Evolutionary conservation across 2,329 filamentous ascomycete genomes (phyloP), one percentile per base, ranked within the genome.

Genomic region (Stachybotrys chartarum): DNA sequence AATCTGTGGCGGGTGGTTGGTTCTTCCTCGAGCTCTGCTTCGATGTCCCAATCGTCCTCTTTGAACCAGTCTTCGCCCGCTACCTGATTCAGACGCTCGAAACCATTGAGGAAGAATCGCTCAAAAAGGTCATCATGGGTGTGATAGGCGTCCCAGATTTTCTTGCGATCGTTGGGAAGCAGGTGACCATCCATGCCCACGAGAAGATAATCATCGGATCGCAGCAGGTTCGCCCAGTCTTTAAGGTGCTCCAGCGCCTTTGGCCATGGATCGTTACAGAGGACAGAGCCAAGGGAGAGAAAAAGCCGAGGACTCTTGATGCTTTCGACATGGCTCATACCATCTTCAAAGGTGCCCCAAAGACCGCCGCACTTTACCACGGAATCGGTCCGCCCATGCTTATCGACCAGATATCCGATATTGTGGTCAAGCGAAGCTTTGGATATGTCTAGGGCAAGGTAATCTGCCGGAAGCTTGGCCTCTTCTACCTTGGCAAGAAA

Each of bases 181-280:
- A 70, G 59, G 55, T 75, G 73, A 0, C 66, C 73, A 54, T 75
- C 73, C 73, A 75, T 75, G 49, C 73, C 73, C 30, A 72, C 69
- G 7, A 75, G 62, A 24, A 75, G 61, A 30, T 68, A 59, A 50
- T 75, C 73, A 3, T 66, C 60, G 1, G 63, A 58, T 5, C 69
- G 70, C 54, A 75, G 63, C 30, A 64, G 58, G n/a, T 60, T 57
- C 10, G 66, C 71, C 73, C 73, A 75, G 48, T 60, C 63, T 56
- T 67, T 68, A 30, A 75, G 62, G 47, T 72, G 66, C 5, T 58
- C 55, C 31, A 74, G 55, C 2, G 72, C 73, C 31, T 65, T 63
- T 3, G 61, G 57, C 68, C 70, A 74, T 8, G 65, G 63, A 59
- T 75, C 72, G 52, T 75, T 75, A 61, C 72, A 75, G 17, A 75